These are phyloP conservation scores for Pelargonium citronellum DNA, from an alignment of 441 rosid genomes.

Conservation along the genomic window DNA sequence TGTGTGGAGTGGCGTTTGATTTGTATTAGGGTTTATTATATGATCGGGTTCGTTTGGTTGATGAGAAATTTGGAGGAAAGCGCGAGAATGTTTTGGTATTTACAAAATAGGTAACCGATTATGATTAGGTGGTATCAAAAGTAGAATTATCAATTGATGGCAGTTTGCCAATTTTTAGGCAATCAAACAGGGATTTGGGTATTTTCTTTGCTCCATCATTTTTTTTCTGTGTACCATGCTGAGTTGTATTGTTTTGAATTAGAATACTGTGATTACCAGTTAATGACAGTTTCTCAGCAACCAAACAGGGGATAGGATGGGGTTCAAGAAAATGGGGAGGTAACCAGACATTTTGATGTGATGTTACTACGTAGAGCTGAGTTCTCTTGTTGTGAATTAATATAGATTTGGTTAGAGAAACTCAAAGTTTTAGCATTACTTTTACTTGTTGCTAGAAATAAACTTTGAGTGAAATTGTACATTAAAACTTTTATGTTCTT, in stretches of 20 bases:
- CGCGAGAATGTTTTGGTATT: too few species aligned
- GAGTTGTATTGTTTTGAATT: not conserved
- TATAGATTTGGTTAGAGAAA: too few species aligned
- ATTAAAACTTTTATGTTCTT: too few species aligned
- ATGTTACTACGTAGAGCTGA: not conserved
- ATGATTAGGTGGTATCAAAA: too few species aligned
- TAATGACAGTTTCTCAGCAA: slow-evolving; percentile 4
- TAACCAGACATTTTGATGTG: not conserved
- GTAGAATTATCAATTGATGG: too few species aligned
- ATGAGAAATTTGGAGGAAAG: slow-evolving; percentile 2
- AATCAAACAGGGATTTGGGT: not conserved
- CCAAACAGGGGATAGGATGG: slow-evolving; percentile 3
- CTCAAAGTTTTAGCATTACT: too few species aligned
- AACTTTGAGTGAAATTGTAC: too few species aligned
- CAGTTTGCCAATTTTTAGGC: too few species aligned
- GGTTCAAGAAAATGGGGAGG: not conserved
- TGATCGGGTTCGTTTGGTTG: slow-evolving; percentile 12
- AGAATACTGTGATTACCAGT: not conserved
- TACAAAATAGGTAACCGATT: too few species aligned
- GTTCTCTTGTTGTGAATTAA: not conserved
- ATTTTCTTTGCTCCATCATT: not conserved
- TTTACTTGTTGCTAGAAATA: not conserved
- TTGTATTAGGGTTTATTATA: not conserved
- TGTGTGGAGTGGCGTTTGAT: not conserved
- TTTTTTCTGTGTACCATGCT: not conserved